Base-by-base conservation (phyloP, 441 rosid genomes). In the Adansonia gregorii region DNA sequence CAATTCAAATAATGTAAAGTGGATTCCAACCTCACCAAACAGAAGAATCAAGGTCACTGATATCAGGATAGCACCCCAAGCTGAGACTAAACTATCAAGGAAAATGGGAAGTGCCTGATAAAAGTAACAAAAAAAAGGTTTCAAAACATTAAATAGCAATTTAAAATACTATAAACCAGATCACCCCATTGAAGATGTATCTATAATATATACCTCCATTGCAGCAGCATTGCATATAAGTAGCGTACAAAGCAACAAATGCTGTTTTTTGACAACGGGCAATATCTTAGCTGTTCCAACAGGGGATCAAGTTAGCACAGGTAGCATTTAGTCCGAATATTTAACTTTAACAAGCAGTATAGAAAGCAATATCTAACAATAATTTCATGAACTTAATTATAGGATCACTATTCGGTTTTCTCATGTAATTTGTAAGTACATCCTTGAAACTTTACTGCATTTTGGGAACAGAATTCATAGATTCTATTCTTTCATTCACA, bases 201-300 rank as follows among this genome's bases (percentile, higher is more conserved):
- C n/a, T 5, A 1, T 17, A 55, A 15, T 54, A 31, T 9, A 70
- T 83, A 90, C 94, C 94, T 91, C 94, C 93, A 89, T 91, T 45
- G 94, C 91, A 80, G 91, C 94, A 31, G 94, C 91, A 49, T 91
- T 89, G 83, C 90, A 88, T 22, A 91, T 49, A 54, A 91, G 87
- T 75, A 91, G 85, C 55, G 92, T 89, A 78, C 89, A 87, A 31
- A 91, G 90, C 80, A 91, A 79, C 61, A 86, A 66, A 73, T 91
- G 94, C 83, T 91, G 91, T 27, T 83, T 86, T 79, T 77, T 82
- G 45, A 89, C 93, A 77, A 91, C 94, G 2, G 94, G 94, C 51
- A 91, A 82, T 82, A 88, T 88, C 78, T 85, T 89, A 52, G 82
- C 93, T 88, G 88, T 39, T 74, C 20, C 10, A 51, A 61, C 6